Evolutionary conservation across 208 protist species (phyloP), one percentile per base, ranked within the genome.

Genomic region (Crithidia thermophila): DNA sequence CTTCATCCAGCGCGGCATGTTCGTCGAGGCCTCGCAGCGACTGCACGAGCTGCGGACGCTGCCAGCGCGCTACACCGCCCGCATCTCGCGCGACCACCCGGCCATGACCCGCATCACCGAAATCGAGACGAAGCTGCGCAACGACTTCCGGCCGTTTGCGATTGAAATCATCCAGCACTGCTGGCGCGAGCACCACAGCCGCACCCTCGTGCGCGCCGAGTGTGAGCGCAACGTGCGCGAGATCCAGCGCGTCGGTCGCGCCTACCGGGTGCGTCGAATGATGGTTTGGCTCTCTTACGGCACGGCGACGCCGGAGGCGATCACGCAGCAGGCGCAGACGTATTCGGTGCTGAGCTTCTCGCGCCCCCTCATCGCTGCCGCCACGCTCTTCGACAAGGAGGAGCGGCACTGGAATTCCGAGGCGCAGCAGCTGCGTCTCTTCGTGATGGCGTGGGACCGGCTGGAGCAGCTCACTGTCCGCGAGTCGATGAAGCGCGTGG

Each of bases 391-490:
- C 27, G 67, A 64, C 25, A 75, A 71, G 52, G 69, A 80, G 43
- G 43, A 66, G 28, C 79, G 79, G 18, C 71, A 84, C 55, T 86
- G 79, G 76, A 87, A 84, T 53, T 64, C 61, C 14, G 84, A 90
- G 71, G 75, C 65, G 43, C 79, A 88, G 49, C 64, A 72, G 21
- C 52, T 65, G 28, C 77, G 79, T 4, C 61, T 81, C 20, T 77
- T 85, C 36, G 13, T 58, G 8, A 40, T 75, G 10, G 78, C 65
- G 63, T 75, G 50, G 67, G 56, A 69, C 31, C 53, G 37, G 30
- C 40, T 52, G 23, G 68, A 67, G 21, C 46, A 59, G 47, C 40
- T 67, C 43, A 55, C 58, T 55, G 49, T 60, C 40, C 42, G 18
- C n/a, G 39, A 34, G 7, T 34, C 49, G 8, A 33, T 70, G 16